Evolutionary conservation across 2,329 filamentous ascomycete genomes (phyloP), one percentile per base, ranked within the genome.

Genomic region (Beauveria scarabaeidicola): DNA sequence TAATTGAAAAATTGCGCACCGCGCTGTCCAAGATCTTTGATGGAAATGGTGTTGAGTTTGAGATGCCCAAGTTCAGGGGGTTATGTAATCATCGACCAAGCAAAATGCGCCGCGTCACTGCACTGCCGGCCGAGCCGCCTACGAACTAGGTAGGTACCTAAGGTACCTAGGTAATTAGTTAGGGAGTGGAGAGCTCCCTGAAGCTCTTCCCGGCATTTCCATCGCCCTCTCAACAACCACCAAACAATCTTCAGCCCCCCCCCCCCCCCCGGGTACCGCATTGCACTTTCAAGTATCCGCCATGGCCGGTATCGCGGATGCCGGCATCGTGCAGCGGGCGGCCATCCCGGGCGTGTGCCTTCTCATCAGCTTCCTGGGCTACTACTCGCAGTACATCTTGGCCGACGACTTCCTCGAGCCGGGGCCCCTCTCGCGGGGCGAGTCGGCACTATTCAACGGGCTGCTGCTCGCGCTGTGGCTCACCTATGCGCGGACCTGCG

Each of bases 331-430:
- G 62, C 78, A 81, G 67, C 71, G 73, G 53, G 75, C 91, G 55
- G 86, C 87, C 61, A 82, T 91, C n/a, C 87, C 88, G 15, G 81
- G 78, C 61, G 87, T 89, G 48, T 84, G 84, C 63, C 59, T 78
- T 8, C 74, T 93, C 15, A 88, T 92, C 61, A 69, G 75, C 57
- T 89, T 91, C 69, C 80, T 92, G 3, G 82, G 84, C 62, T 90
- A 88, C 75, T 81, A 82, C 52, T 88, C 89, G 5, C 90, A 93
- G 73, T 81, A 78, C 69, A 77, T 93, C 51, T 89, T 93, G 70
- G 72, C 80, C 64, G 74, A 82, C 62, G 68, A 83, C 38, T 75
- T 80, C 63, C 78, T 88, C 63, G 76, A 78, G 11, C 84, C 84
- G 0, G 84, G 82, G 2, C 85, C 87, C 1, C 76, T 88, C 25